Percentiles rank a stretch among this genome's conserved stretches.
These are phyloP conservation scores for Diaporthe ilicicola DNA, from an alignment of 2,329 filamentous ascomycete species.

Conservation along the genomic window DNA sequence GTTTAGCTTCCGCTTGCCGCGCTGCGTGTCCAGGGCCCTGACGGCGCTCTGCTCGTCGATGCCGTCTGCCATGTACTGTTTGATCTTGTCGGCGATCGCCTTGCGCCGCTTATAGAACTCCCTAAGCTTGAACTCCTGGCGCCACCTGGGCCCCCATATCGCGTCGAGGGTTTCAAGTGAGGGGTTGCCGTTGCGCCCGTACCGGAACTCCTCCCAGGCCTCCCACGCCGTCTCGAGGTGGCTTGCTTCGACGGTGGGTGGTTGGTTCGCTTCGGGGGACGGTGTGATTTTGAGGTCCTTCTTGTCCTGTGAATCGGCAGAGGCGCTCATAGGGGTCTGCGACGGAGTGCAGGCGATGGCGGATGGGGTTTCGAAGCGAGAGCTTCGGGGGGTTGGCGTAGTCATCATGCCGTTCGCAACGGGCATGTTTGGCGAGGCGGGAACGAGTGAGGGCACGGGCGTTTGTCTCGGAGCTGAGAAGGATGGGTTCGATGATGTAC, in stretches of 20 bases:
- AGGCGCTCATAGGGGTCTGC: not conserved
- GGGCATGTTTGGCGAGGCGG: not conserved
- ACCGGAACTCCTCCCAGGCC: constrained; percentile 48
- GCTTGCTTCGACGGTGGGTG: constrained; percentile 46
- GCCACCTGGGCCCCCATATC: constrained; percentile 47
- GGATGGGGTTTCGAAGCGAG: not conserved
- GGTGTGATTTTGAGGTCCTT: constrained; percentile 28
- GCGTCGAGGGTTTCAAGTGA: constrained; percentile 47
- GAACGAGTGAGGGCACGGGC: not conserved
- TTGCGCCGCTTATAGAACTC: constrained; percentile 50
- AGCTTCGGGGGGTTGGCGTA: constrained; percentile 5
- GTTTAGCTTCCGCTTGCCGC: constrained; percentile 47
- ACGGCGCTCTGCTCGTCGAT: constrained; percentile 47
- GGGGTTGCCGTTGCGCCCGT: constrained; percentile 47
- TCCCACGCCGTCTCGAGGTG: constrained; percentile 46
- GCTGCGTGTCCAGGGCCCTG: constrained; percentile 46
- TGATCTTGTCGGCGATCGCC: constrained; percentile 50
- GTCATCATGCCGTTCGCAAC: not conserved
- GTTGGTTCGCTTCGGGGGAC: constrained; percentile 35
- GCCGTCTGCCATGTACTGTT: constrained; percentile 46
- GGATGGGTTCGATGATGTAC: not conserved
- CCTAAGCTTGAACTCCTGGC: constrained; percentile 46
- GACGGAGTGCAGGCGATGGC: not conserved
- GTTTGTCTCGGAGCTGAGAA: not conserved
- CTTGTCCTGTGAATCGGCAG: not conserved